Conservation (phyloP, 108 stramenopile genomes). For the Cyclotella cryptica region DNA sequence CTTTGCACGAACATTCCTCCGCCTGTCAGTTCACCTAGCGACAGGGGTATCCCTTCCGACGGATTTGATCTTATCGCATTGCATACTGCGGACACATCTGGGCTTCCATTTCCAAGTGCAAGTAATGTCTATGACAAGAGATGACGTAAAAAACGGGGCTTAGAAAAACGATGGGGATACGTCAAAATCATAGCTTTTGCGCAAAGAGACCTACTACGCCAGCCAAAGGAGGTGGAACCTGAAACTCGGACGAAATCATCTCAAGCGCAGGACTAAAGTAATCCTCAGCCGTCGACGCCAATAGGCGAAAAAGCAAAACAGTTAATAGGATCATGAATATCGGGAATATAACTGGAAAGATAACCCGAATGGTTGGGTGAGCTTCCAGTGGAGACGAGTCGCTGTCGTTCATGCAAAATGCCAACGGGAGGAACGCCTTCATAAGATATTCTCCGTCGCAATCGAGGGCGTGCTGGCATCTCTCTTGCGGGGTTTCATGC, state of each 20-base stretch:
- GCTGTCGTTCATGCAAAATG: constrained; percentile 21
- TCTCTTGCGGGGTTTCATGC: constrained; percentile 16
- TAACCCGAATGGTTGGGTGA: constrained; percentile 4
- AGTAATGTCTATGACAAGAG: constrained; percentile 46
- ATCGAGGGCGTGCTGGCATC: constrained; percentile 28
- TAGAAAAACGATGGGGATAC: neutral
- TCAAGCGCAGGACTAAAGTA: constrained; percentile 78
- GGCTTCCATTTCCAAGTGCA: constrained; percentile 81
- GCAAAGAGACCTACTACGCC: constrained; percentile 46
- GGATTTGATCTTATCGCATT: constrained; percentile 44
- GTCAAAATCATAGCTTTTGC: neutral
- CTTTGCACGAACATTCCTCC: constrained; percentile 70
- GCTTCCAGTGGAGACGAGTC: constrained; percentile 9
- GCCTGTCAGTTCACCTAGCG: constrained; percentile 75
- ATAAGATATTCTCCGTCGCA: constrained; percentile 33
- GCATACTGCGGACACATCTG: constrained; percentile 68
- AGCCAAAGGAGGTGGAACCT: constrained; percentile 67
- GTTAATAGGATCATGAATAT: constrained; percentile 4
- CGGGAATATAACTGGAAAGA: constrained; percentile 32
- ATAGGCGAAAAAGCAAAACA: constrained; percentile 46
- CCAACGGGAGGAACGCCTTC: constrained; percentile 18
- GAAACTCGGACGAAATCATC: constrained; percentile 47
- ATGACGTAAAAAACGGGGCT: neutral
- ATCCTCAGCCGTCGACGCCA: constrained; percentile 75
- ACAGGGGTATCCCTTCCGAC: constrained; percentile 50